These are phyloP conservation scores for Conticribra weissflogii DNA, from an alignment of 108 stramenopile genomes.

Conservation along the genomic window DNA sequence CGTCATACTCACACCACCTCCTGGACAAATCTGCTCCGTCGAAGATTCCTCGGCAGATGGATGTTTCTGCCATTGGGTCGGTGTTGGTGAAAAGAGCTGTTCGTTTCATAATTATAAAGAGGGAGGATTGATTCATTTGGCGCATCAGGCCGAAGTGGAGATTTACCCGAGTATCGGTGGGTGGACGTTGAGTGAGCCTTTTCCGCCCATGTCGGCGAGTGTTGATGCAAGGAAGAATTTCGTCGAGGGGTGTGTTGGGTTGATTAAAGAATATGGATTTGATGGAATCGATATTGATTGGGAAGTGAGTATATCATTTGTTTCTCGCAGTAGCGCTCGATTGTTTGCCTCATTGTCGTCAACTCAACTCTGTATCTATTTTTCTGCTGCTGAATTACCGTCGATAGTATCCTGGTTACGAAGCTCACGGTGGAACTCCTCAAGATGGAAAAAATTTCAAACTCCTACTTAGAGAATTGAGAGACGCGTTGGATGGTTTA, in stretches of 20 bases:
- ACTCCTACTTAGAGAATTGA: neutral
- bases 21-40: neutral
- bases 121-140: conserved; percentile 14
- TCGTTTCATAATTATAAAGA: neutral
- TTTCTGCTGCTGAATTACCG: too few species aligned
- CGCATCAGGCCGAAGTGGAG: conserved; percentile 2
- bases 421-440: conserved; percentile 14
- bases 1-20: neutral
- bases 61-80: conserved; percentile 14
- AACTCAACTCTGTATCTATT: too few species aligned
- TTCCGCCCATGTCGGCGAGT: conserved; percentile 11
- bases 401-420: too few species aligned
- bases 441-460: conserved; percentile 13
- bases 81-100: neutral
- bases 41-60: neutral
- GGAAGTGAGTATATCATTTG: too few species aligned
- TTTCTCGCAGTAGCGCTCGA: too few species aligned
- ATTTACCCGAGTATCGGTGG: conserved; percentile 16
- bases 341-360: too few species aligned
- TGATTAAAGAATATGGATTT: conserved; percentile 13
- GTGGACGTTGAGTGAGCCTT: conserved; percentile 16
- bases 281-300: conserved; percentile 19
- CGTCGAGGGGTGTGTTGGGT: conserved; percentile 10
- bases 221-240: neutral
- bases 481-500: conserved; percentile 6